Evolutionary conservation across 805 yeast genomes (phyloP), one percentile per base, ranked within the genome.

Genomic region (Candida maltosa): DNA sequence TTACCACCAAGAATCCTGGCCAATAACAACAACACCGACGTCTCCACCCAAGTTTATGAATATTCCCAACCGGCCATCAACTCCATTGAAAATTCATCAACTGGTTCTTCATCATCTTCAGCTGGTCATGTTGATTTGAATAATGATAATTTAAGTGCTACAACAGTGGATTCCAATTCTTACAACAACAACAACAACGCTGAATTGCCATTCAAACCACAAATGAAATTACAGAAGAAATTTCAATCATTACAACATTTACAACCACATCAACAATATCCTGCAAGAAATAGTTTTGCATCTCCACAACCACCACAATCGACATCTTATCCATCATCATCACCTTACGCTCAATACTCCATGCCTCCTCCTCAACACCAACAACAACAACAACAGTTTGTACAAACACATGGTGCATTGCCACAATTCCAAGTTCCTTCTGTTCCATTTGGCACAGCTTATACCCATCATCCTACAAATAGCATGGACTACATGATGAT

Each of bases 191-290:
- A 24, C 16, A 15, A 14, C 42, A 2, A 11, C 29, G 18, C 12
- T 6, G 6, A 11, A 21, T 28, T 29, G 5, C 14, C 26, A 30
- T 21, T 26, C 4, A 30, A 41, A 22, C 47, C 54, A 3, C 59
- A 51, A 34, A 15, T 44, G 16, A 39, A 38, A 18, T 33, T 48
- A 10, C 56, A 52, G 31, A 41, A 40, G 22, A 52, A 49, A 33
- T 51, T 50, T 35, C 53, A 47, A 25, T 29, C 45, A 8, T 41
- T 53, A 20, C 58, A 53, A 31, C 47, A 47, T 6, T 14, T 30
- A n/a, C 32, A 30, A 16, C n/a, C n/a, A n/a, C n/a, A n/a, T n/a
- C 25, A 29, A 29, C 23, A 29, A 12, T 15, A 25, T 11, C 27
- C 27, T 25, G n/a, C n/a, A n/a, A n/a, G n/a, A n/a, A n/a, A n/a